Evolutionary conservation across 768 basidiomycete genomes (phyloP), one percentile per base, ranked within the genome.

Genomic region (Leccinum sublutescens): DNA sequence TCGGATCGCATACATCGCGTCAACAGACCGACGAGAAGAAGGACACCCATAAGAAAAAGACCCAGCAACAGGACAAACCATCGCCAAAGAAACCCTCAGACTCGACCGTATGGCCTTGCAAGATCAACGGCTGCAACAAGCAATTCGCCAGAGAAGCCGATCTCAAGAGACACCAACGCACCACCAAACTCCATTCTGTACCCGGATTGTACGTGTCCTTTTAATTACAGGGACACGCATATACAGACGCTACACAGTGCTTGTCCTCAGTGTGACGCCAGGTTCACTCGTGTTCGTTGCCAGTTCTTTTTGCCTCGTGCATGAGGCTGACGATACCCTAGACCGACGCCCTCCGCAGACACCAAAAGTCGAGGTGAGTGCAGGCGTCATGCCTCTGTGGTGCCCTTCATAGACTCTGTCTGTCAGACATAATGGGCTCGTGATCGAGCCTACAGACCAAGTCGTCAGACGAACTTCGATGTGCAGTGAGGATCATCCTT

Each of bases 81-180:
- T 64, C 73, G 4, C 78, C 78, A 70, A 85, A 84, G 78, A 84
- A 83, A 62, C 65, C 73, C 15, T 65, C 73, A 3, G 78, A 79
- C 61, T 77, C 84, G 3, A 81, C 83, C 7, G 69, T 85, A 50
- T 91, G 89, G 89, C 88, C 89, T 7, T 91, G 89, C 78, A 85
- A 84, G 71, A 90, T 91, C 69, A 82, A 86, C 68, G 89, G 88
- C 31, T 91, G 89, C 75, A 85, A 83, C 75, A 91, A 91, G 74
- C 84, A 88, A 69, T 91, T 91, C 68, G 89, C 87, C 50, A 81
- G 89, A 55, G 89, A 91, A 73, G 89, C 89, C 15, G 89, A 91
- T 77, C 75, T 91, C 62, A 91, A 90, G 78, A 71, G 89, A 66
- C 89, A 91, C 71, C 89, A 91, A 69, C 79, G 88, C 70, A 91